phyloP scores from a whole-genome alignment of 257 asterid genomes.

The Dorcoceras hygrometricum region DNA sequence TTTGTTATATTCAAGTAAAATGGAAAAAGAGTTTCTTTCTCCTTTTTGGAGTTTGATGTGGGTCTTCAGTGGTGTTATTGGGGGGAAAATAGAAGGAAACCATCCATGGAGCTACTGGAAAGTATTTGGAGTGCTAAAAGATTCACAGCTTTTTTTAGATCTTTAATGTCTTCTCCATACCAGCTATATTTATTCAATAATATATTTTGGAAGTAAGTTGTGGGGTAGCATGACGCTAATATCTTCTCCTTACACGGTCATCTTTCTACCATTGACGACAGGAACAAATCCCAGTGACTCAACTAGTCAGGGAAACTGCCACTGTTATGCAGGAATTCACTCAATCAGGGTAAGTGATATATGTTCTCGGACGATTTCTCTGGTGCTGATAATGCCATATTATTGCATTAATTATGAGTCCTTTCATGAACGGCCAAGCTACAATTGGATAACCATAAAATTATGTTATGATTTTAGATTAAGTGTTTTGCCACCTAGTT shows the following conservation, averaged over 20 bases:
- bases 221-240: slow-evolving; percentile 13
- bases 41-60: background rate
- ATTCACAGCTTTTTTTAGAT: background rate
- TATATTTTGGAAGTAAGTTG: slow-evolving; percentile 13
- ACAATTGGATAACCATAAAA: background rate
- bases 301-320: slow-evolving; percentile 97
- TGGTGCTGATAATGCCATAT: background rate
- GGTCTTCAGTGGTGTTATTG: background rate
- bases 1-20: background rate
- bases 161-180: background rate
- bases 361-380: background rate
- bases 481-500: background rate
- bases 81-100: no score
- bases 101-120: background rate
- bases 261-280: slow-evolving; percentile 27
- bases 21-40: background rate
- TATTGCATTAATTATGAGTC: slow-evolving; percentile 10
- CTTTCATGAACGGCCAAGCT: background rate
- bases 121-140: background rate
- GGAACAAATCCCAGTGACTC: slow-evolving; percentile 98
- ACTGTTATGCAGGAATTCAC: slow-evolving; percentile 99
- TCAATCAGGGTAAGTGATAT: slow-evolving; percentile 79
- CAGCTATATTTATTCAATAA: slow-evolving; percentile 4
- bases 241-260: slow-evolving; percentile 15
- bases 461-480: background rate